Percentiles rank a stretch among this genome's conserved stretches.
phyloP scores from a whole-genome alignment of 2,329 filamentous ascomycete species.

The Cladophialophora bantiana region DNA sequence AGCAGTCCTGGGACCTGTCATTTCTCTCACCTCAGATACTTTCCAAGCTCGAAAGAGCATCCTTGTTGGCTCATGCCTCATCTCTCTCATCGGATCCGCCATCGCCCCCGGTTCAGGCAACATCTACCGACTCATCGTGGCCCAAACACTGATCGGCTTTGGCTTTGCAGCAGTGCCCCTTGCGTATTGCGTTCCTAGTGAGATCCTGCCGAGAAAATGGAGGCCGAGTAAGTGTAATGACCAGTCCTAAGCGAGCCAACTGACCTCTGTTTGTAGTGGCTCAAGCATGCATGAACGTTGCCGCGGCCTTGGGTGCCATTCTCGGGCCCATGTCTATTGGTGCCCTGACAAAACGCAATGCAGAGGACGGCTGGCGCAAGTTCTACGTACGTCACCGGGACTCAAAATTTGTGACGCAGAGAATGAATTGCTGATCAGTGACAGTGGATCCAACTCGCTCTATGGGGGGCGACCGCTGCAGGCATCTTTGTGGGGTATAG shows the following conservation, averaged over 20 bases:
- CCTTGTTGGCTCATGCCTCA: slow-evolving; percentile 30
- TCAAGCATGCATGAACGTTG: slow-evolving; percentile 35
- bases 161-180: slow-evolving; percentile 37
- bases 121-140: slow-evolving; percentile 35
- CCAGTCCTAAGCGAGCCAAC: background rate
- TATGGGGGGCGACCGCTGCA: slow-evolving; percentile 36
- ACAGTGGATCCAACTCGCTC: slow-evolving; percentile 36
- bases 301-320: slow-evolving; percentile 31
- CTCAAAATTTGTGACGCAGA: background rate
- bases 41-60: slow-evolving; percentile 37
- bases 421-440: slow-evolving; percentile 7
- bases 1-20: slow-evolving; percentile 36
- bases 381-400: slow-evolving; percentile 34
- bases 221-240: slow-evolving; percentile 34
- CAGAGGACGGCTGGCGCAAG: slow-evolving; percentile 33
- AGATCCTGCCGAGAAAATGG: slow-evolving; percentile 37
- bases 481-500: slow-evolving; percentile 36
- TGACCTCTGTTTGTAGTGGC: slow-evolving; percentile 24
- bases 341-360: slow-evolving; percentile 25
- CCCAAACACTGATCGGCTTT: slow-evolving; percentile 35
- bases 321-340: slow-evolving; percentile 35
- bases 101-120: slow-evolving; percentile 35
- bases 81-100: slow-evolving; percentile 32
- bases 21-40: slow-evolving; percentile 35
- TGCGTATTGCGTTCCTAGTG: slow-evolving; percentile 35